Percentiles rank a stretch among this genome's conserved stretches.
Evolutionary conservation across 2,329 filamentous ascomycete genomes (phyloP).

Genomic region (Fusarium sp.): DNA sequence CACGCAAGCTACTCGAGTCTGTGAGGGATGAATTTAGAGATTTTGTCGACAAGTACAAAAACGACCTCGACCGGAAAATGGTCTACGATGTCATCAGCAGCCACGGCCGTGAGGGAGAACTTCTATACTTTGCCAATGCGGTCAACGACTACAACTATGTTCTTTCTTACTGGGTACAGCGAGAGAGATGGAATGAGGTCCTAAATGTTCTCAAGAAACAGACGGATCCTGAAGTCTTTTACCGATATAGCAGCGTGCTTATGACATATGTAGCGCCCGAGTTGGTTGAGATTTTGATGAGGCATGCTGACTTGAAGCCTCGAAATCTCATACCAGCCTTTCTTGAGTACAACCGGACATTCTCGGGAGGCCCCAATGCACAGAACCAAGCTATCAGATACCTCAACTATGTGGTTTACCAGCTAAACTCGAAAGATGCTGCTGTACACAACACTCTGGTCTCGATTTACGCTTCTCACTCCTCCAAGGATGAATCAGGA

Average conservation of each 20-base stretch:
- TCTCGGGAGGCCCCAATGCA: slow-evolving; percentile 66
- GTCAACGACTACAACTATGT: slow-evolving; percentile 95
- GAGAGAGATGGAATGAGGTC: slow-evolving; percentile 89
- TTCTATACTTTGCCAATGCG: slow-evolving; percentile 88
- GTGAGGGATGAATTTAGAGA: slow-evolving; percentile 85
- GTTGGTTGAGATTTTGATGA: slow-evolving; percentile 93
- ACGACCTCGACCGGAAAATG: slow-evolving; percentile 88
- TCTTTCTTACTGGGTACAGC: slow-evolving; percentile 94
- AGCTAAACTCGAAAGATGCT: slow-evolving; percentile 79
- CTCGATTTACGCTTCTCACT: slow-evolving; percentile 90
- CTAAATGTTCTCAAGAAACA: slow-evolving; percentile 91
- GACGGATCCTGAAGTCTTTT: slow-evolving; percentile 91
- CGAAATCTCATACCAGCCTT: slow-evolving; percentile 91
- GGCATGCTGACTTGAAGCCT: slow-evolving; percentile 84
- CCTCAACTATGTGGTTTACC: slow-evolving; percentile 90
- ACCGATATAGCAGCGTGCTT: slow-evolving; percentile 95
- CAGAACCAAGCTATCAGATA: slow-evolving; percentile 95
- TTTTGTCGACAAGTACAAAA: slow-evolving; percentile 85
- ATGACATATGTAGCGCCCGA: slow-evolving; percentile 88
- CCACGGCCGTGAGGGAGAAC: slow-evolving; percentile 90
- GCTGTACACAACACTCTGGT: slow-evolving; percentile 97
- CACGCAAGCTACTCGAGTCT: slow-evolving; percentile 72
- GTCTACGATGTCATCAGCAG: slow-evolving; percentile 96
- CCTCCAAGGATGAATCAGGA: slow-evolving; percentile 82
- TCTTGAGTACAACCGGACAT: slow-evolving; percentile 88